Evolutionary conservation across 306 rosid species (phyloP), one percentile per base, ranked within the genome.

Genomic region (Medicago lupulina): DNA sequence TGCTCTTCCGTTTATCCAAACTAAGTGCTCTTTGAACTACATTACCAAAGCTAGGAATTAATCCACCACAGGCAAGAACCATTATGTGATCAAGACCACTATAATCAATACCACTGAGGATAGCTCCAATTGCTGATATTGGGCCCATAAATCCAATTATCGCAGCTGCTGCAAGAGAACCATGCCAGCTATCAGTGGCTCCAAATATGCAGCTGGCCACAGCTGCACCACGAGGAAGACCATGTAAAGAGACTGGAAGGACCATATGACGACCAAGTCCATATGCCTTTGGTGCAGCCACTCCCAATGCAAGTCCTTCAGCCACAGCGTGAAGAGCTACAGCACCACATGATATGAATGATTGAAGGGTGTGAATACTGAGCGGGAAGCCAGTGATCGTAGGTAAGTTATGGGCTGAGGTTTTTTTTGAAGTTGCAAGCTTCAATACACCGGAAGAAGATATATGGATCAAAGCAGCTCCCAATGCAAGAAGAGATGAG

Each of bases 251-350:
- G 82, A 92, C 98, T 0, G 99, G 99, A 78, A 96, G 98, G 79
- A 96, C 98, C 87, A 96, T 92, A 83, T 96, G 96, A 55, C 92
- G 97, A 34, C 98, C 99, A 0, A 92, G 93, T 47, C 98, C 99
- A 59, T 91, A 91, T 19, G 99, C 99, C 82, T 96, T 92, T 59
- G 99, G 99, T 8, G 99, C 99, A 40, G 99, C 99, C n/a, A 96
- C 99, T 59, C 99, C 99, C 53, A 96, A 83, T 1, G 98, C 99
- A 59, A 96, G 97, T 61, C 99, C 99, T 87, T 96, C 99, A 0
- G 98, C 98, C 83, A 92, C 75, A 19, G 99, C 99, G 21, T 96
- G 99, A 17, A 92, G 41, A 23, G 98, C 99, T 34, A 96, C 83
- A 21, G 96, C 90, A 67, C 98, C 99, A 9, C 98, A 96, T 38